These are phyloP conservation scores for Lipomyces yamadae DNA, from an alignment of 805 yeast genomes.

Conservation along the genomic window DNA sequence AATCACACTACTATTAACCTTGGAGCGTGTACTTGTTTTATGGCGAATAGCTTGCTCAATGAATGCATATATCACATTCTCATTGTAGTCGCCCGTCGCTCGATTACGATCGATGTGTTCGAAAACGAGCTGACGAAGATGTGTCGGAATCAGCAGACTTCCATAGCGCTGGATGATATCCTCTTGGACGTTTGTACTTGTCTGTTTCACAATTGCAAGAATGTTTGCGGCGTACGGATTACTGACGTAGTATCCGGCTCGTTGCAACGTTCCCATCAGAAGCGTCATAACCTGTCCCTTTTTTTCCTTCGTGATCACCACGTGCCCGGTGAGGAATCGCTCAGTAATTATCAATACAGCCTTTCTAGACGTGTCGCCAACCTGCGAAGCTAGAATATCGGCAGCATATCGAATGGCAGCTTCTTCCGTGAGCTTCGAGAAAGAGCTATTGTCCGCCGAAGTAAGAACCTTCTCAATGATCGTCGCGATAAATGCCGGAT, in stretches of 20 bases:
- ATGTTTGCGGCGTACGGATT: constrained; percentile 6
- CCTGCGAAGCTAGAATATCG: constrained; percentile 8
- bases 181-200: background rate
- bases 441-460: background rate
- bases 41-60: constrained; percentile 1
- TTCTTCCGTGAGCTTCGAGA: constrained; percentile 5
- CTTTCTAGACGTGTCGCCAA: constrained; percentile 6
- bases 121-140: constrained; percentile 9
- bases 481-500: constrained; percentile 8
- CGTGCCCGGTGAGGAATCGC: background rate
- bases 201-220: background rate
- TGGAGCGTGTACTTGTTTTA: constrained; percentile 1
- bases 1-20: background rate
- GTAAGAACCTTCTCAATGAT: constrained; percentile 3
- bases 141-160: constrained; percentile 2
- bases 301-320: background rate
- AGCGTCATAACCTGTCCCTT: constrained; percentile 2
- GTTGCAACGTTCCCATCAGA: constrained; percentile 8
- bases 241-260: constrained; percentile 7
- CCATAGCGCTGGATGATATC: constrained; percentile 5
- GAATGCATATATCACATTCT: background rate
- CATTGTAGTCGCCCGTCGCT: constrained; percentile 11
- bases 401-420: constrained; percentile 7
- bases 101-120: constrained; percentile 19
- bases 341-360: constrained; percentile 9